phyloP scores from a whole-genome alignment of 1,284 basidiomycete species.

The Earliella scabrosa region DNA sequence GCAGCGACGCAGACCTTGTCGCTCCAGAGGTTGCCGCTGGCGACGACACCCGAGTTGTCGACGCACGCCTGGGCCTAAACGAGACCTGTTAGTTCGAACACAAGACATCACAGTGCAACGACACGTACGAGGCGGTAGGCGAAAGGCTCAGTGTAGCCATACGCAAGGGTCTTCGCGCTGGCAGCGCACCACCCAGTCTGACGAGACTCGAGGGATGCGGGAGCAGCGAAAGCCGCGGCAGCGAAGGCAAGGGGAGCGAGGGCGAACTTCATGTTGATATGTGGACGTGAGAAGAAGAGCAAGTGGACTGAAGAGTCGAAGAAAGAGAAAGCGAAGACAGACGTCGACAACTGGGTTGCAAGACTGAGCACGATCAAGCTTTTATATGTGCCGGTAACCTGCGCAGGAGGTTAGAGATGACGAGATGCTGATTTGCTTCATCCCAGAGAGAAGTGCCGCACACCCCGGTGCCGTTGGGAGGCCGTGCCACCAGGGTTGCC shows the following conservation, averaged over 20 bases:
- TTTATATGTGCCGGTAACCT: no score
- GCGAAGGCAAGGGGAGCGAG: neutral
- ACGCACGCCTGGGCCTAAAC: neutral
- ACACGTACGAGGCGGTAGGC: neutral
- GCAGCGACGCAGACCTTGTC: slow-evolving; percentile 2
- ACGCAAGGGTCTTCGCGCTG: neutral
- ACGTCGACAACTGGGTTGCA: neutral
- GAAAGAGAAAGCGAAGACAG: neutral
- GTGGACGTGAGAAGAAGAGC: neutral
- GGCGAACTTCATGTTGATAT: neutral
- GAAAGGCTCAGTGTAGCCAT: neutral
- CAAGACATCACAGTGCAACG: neutral
- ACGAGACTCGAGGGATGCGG: neutral
- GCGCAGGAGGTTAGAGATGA: no score
- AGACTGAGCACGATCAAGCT: no score
- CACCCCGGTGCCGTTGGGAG: no score
- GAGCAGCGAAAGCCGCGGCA: neutral
- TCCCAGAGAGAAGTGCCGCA: no score
- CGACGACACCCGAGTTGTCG: neutral
- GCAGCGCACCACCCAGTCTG: neutral
- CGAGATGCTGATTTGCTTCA: no score
- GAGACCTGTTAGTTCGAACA: neutral
- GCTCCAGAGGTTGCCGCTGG: neutral
- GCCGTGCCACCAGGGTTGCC: no score
- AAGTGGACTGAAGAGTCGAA: neutral